Evolutionary conservation across 106 monocot genomes (phyloP), one percentile per base, ranked within the genome.

Genomic region (Acorus calamus): DNA sequence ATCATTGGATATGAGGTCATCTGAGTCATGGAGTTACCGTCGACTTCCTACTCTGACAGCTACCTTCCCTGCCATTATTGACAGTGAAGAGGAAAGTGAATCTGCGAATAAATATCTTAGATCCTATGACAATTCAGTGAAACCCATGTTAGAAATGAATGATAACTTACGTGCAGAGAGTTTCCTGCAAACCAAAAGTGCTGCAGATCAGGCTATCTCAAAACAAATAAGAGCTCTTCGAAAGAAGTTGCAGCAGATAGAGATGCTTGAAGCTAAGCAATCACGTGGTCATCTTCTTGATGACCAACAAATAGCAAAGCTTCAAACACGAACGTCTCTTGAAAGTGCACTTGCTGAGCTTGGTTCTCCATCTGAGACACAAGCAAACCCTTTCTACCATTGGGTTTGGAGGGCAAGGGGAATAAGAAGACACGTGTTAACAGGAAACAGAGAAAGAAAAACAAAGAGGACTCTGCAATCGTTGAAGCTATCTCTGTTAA

Each of bases 181-280:
- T 53, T 92, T 92, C 67, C 53, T 81, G 49, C 76, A 74, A 68
- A 59, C 61, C 44, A 75, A 79, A 54, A 76, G 53, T 61, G 66
- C 28, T 53, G 65, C 76, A 13, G 85, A 88, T 7, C 75, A 82
- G 76, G 73, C 67, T 52, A 73, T 76, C 12, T 72, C 49, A 6
- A 98, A 98, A 73, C 85, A 92, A 86, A 81, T 98, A 8, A 87
- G 98, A 77, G 88, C 88, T 45, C 56, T 92, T 49, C 69, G 79
- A 55, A 98, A 98, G 68, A 98, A 98, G 50, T 75, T 98, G 61
- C 98, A 98, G 74, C 98, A 98, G 55, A 91, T 98, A 61, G 98
- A 98, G 70, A 88, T 88, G 67, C 91, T 98, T 72, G 98, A 98
- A 77, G 60, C 50, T 3, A 98, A 83, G 66, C 76, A 75, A 62